Evolutionary conservation across 495 filamentous ascomycete species (phyloP).

Genomic region (Bombardia bombarda): DNA sequence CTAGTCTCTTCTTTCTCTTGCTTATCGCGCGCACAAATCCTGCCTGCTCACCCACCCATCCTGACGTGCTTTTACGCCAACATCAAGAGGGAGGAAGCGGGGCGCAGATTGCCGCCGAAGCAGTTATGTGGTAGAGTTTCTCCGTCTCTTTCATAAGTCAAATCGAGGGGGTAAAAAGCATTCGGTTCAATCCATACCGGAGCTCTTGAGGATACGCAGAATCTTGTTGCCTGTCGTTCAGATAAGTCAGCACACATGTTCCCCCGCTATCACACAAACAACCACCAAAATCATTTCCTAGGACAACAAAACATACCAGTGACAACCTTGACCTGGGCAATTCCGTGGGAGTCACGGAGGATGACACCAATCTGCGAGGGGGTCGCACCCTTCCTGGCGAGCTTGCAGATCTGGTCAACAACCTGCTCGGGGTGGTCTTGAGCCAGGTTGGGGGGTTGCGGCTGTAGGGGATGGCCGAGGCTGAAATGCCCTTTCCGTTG

Average conservation of each 20-base stretch:
- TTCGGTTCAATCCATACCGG: conserved; percentile 31
- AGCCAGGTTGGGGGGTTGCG: conserved; percentile 86
- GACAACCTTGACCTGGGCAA: conserved; percentile 93
- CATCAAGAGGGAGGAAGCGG: background rate
- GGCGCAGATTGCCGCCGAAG: too few relatives aligned
- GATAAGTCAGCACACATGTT: conserved; percentile 10
- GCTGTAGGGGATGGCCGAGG: conserved; percentile 93
- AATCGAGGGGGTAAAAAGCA: too few relatives aligned
- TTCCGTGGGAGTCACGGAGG: conserved; percentile 92
- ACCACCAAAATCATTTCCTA: background rate
- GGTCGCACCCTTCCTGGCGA: conserved; percentile 93
- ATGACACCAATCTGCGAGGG: conserved; percentile 98
- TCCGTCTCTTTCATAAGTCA: conserved; percentile 5
- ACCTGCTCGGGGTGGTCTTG: conserved; percentile 85
- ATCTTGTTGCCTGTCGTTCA: conserved; percentile 83
- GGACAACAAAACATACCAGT: conserved; percentile 59
- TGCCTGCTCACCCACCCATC: background rate
- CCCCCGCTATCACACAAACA: conserved; percentile 4
- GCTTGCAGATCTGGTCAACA: conserved; percentile 97
- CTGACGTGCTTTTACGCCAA: too few relatives aligned
- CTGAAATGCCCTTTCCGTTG: conserved; percentile 97
- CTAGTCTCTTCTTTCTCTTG: conserved; percentile 8
- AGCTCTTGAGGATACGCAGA: conserved; percentile 92
- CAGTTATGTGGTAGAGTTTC: conserved; percentile 1
- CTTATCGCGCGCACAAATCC: background rate